phyloP scores from a whole-genome alignment of 805 yeast genomes.

The Lachancea kluyveri region DNA sequence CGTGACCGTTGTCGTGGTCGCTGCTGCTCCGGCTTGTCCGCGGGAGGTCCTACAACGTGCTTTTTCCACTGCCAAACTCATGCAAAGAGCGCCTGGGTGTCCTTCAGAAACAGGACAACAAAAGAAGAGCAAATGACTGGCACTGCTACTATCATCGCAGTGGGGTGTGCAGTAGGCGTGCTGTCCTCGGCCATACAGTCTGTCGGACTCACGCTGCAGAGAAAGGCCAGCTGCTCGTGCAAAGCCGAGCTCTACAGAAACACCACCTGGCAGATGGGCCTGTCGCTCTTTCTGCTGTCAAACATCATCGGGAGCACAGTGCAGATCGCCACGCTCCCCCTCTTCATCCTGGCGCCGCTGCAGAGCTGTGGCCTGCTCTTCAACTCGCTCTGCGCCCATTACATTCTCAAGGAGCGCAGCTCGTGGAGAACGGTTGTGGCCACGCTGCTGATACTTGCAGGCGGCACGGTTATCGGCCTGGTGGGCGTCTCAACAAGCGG shows the following conservation, averaged over 20 bases:
- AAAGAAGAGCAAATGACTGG: conserved; percentile 3
- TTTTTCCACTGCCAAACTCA: too few species aligned
- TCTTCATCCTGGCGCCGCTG: conserved; percentile 71
- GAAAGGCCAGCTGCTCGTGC: conserved; percentile 36
- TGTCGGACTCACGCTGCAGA: conserved; percentile 73
- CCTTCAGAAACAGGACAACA: not conserved
- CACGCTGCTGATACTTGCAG: conserved; percentile 59
- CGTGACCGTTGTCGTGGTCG: too few species aligned
- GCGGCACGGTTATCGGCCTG: conserved; percentile 73
- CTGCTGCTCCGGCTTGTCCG: too few species aligned
- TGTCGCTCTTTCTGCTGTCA: conserved; percentile 60
- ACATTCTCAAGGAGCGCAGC: conserved; percentile 63
- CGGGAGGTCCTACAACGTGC: too few species aligned
- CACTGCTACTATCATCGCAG: conserved; percentile 25
- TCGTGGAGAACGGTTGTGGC: conserved; percentile 53
- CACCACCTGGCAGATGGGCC: conserved; percentile 69
- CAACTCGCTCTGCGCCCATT: conserved; percentile 66
- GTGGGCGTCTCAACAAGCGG: conserved; percentile 39
- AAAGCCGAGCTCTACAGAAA: conserved; percentile 20
- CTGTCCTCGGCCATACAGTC: conserved; percentile 75
- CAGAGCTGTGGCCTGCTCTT: conserved; percentile 87
- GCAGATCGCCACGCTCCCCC: conserved; percentile 78
- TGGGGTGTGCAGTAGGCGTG: conserved; percentile 68
- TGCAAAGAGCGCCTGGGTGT: not conserved
- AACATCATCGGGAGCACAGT: conserved; percentile 77